Base-by-base conservation (phyloP, 345 rosid genomes). In the Reutealis trisperma region DNA sequence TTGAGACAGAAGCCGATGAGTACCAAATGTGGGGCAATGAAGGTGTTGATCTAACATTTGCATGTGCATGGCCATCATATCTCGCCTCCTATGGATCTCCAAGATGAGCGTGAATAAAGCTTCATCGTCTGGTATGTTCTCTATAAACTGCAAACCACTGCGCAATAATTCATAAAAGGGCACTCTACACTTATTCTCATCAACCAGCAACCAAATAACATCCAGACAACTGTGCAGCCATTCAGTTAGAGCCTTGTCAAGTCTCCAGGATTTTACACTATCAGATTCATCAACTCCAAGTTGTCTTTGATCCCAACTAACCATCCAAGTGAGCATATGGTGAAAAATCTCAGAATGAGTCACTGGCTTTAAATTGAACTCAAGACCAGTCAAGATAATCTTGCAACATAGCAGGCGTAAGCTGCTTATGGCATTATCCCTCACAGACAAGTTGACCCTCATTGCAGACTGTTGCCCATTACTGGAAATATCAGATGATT, bases 21-120 rank as follows among this genome's bases (percentile, higher is more conserved):
- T 92, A 55, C 99, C 99, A 89, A 93, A 92, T 41, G 99, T 86
- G 65, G 98, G 97, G 81, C 97, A 93, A 80, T 96, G 97, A 75
- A 96, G 99, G 80, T 92, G 97, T 77, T 94, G 99, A 82, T 91
- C 99, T 83, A 96, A 79, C 98, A 96, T 93, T 76, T 88, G 92
- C 98, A 96, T 96, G 82, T 96, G 98, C 97, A 85, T 89, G 44
- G 98, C 99, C 97, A 96, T 91, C 81, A 88, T 90, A 87, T 96
- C 99, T 81, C 97, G 88, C 84, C 98, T 91, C 91, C 97, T 83
- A 76, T 92, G 99, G 73, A 93, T 96, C 89, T 96, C 98, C 89
- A 94, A 77, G 82, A 94, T 88, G 66, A 96, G 93, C 45, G 97
- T 93, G 87, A 92, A 94, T 82, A 92, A 90, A 75, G 98, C 98